phyloP scores from a whole-genome alignment of 495 filamentous ascomycete genomes.

The Annulohypoxylon bovei region DNA sequence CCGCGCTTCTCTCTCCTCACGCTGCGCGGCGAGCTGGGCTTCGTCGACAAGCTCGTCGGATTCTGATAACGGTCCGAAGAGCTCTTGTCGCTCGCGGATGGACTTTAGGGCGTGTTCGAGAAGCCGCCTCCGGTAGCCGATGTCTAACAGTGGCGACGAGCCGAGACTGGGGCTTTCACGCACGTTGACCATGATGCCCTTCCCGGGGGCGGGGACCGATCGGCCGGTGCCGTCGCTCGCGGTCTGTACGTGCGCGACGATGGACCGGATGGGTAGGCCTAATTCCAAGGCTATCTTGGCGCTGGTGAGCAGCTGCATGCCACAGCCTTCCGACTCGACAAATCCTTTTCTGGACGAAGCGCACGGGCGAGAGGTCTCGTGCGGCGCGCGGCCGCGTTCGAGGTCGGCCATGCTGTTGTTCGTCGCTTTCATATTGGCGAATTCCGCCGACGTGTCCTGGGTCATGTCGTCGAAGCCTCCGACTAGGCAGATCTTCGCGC shows the following conservation, averaged over 20 bases:
- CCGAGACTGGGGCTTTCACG: constrained; percentile 86
- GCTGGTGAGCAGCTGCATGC: constrained; percentile 97
- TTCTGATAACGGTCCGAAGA: constrained; percentile 81
- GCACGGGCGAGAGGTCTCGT: constrained; percentile 95
- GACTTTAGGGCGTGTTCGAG: constrained; percentile 87
- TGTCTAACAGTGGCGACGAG: constrained; percentile 90
- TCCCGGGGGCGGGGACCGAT: constrained; percentile 95
- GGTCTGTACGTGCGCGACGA: constrained; percentile 92
- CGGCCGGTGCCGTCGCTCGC: constrained; percentile 98
- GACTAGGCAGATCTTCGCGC: constrained; percentile 95
- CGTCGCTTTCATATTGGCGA: constrained; percentile 99
- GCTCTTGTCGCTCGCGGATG: constrained; percentile 93
- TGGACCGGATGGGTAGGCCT: constrained; percentile 95
- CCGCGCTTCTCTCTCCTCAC: constrained; percentile 90
- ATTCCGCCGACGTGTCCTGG: constrained; percentile 97
- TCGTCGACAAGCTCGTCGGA: constrained; percentile 80
- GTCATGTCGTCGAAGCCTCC: constrained; percentile 99
- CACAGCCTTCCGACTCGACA: constrained; percentile 98
- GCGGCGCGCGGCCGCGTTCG: constrained; percentile 89
- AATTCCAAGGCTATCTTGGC: constrained; percentile 94
- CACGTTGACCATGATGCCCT: constrained; percentile 94
- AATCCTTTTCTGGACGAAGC: constrained; percentile 96
- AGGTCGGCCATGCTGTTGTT: constrained; percentile 95
- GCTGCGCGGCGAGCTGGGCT: constrained; percentile 80
- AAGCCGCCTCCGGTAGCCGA: constrained; percentile 92